Base-by-base conservation (phyloP, 352 stramenopile genomes). In the Globisporangium cylindrosporum region DNA sequence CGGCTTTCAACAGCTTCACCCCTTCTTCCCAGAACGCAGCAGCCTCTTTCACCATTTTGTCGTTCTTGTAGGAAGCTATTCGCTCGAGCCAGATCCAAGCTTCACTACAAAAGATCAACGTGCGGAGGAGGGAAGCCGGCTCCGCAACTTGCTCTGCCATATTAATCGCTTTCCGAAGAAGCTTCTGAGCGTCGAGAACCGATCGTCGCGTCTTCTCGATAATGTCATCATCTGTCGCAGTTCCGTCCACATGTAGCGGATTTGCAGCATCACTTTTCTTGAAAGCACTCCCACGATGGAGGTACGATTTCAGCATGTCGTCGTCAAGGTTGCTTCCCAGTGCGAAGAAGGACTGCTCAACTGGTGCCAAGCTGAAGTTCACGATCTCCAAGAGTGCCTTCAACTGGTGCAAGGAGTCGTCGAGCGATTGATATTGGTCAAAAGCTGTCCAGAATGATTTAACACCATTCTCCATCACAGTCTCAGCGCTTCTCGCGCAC, bases 21-120 rank as follows among this genome's bases (percentile, higher is more conserved):
- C 82, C 84, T 69, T 96, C 81, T 25, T 96, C 87, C 82, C 84
- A 94, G 60, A 92, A 93, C 0, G 86, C 82, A 0, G 80, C 83
- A 18, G 79, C 80, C 41, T 94, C 84, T 64, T 93, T 93, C 60
- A 94, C 67, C 18, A 85, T 81, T 18, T 88, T 86, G 32, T 92
- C 79, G 43, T 80, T 89, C 63, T 94, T 94, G 66, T 92, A 92
- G 7, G 83, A 87, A 8, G 82, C 80, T 43, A 94, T 79, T 0
- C 79, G 78, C 64, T 94, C 84, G 1, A 94, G 73, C 84, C 84
- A 93, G 9, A 90, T 76, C 86, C 86, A 94, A n/a, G 80, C 77
- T 76, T 94, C 76, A 27, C 78, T 80, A 62, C 78, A 89, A 46
- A 74, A 78, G 22, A 93, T 85, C 1, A 94, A 58, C 5, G 80